A percentile compares a stretch with the other conserved stretches of the same genome.
Evolutionary conservation across 176 grass and related monocot genomes (phyloP).

Genomic region (Triticum urartu): DNA sequence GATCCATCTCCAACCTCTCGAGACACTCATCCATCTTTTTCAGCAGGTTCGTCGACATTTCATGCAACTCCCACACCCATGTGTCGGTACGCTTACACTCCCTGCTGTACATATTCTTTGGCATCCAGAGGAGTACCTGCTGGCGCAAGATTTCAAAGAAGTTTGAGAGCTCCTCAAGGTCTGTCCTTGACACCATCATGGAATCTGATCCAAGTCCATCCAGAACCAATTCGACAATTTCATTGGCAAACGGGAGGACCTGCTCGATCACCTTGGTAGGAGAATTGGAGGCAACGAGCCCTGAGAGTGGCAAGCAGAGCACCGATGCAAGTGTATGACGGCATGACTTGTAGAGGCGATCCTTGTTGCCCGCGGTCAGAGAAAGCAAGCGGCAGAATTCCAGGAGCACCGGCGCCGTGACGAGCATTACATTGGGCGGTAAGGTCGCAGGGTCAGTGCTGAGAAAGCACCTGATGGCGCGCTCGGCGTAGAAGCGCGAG

Average conservation of each 20-base stretch:
- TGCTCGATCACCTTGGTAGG: constrained; percentile 57
- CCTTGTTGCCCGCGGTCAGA: constrained; percentile 39
- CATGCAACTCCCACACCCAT: too few species aligned
- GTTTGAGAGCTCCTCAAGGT: constrained; percentile 73
- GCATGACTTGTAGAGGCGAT: constrained; percentile 60
- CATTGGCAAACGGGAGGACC: constrained; percentile 63
- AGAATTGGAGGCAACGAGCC: constrained; percentile 13
- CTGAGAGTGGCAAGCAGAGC: constrained; percentile 32
- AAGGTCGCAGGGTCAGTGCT: constrained; percentile 32
- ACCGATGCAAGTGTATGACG: constrained; percentile 54
- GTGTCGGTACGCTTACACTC: constrained; percentile 46
- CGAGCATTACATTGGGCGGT: constrained; percentile 32
- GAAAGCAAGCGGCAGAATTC: constrained; percentile 65
- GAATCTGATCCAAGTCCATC: constrained; percentile 43
- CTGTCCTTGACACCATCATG: constrained; percentile 40
- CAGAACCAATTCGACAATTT: constrained; percentile 47
- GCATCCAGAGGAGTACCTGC: constrained; percentile 47
- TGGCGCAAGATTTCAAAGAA: constrained; percentile 58
- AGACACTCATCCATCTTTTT: too few species aligned
- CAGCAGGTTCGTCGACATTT: too few species aligned
- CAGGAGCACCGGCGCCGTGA: constrained; percentile 56
- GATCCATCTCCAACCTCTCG: too few species aligned
- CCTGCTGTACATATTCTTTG: constrained; percentile 43
- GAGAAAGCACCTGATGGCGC: constrained; percentile 61
- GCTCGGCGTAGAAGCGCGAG: constrained; percentile 31